phyloP scores from a whole-genome alignment of 78 protist species.

The Capsaspora owczarzaki region DNA sequence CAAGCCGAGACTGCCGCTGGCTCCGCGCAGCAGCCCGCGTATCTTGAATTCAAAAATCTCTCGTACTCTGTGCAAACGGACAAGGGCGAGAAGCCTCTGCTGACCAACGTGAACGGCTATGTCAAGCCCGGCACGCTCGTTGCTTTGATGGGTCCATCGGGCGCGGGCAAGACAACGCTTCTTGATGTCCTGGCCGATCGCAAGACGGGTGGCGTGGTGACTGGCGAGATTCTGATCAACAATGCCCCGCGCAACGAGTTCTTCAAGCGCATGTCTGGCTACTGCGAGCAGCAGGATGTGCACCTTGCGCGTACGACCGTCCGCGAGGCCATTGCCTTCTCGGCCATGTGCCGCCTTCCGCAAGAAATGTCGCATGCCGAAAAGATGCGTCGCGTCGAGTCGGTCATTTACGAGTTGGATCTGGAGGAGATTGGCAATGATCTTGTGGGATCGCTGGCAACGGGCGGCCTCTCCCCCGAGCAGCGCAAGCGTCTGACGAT shows the following conservation, averaged over 20 bases:
- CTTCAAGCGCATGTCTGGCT: constrained; percentile 6
- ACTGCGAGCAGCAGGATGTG: constrained; percentile 47
- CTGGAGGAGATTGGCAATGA: background rate
- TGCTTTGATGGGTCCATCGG: constrained; percentile 21
- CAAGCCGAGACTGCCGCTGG: no score
- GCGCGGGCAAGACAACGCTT: constrained; percentile 35
- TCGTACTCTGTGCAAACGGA: background rate
- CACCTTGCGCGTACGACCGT: constrained; percentile 44
- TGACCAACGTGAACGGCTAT: background rate
- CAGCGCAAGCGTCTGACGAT: constrained; percentile 47
- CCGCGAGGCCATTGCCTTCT: constrained; percentile 33
- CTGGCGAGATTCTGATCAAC: constrained; percentile 17
- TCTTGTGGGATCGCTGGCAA: constrained; percentile 1
- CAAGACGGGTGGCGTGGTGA: background rate
- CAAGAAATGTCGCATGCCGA: background rate
- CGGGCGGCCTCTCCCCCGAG: constrained; percentile 65
- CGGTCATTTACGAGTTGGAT: constrained; percentile 12
- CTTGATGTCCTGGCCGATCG: constrained; percentile 8
- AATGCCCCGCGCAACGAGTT: background rate
- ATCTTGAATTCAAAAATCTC: background rate
- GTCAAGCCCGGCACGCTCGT: constrained; percentile 4
- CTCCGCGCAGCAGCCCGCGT: no score
- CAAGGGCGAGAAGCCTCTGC: background rate
- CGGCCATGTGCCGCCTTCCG: constrained; percentile 46
- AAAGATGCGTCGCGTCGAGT: constrained; percentile 9